Evolutionary conservation across 345 rosid genomes (phyloP), one percentile per base, ranked within the genome.

Genomic region (Salix brachista): DNA sequence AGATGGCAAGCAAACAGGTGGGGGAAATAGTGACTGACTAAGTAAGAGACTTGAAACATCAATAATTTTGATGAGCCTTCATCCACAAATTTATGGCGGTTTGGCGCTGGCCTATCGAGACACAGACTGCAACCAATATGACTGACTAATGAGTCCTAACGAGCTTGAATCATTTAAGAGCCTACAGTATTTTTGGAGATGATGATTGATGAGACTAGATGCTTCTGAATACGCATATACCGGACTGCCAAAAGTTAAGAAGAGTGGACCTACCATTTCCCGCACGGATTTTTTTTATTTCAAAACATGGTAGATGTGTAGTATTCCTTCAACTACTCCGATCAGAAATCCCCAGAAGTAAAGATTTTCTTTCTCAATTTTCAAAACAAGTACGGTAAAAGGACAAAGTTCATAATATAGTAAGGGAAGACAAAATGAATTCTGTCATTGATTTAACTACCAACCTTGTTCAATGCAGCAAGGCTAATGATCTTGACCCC

Each of bases 401-500:
- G 32, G 0, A 67, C 54, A 48, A 32, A 13, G 30, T n/a, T 13
- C 10, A 41, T 41, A 39, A 10, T 41, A 41, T 41, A 41, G 3
- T 0, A 2, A 41, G 44, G 44, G 12, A 41, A 41, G 44, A 9
- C 3, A 41, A 42, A 10, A 11, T 42, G 14, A 2, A 42, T 10
- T 10, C 13, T 42, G 2, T 42, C 14, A 11, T 2, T 42, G 18
- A 70, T 28, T 28, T 21, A 65, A 18, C 11, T 76, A 62, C 12
- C 30, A 67, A 91, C 97, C 97, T 92, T 92, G 75, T 92, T 92
- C 73, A 92, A 82, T 78, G 99, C 99, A 79, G 99, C 99, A 80
- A 96, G 93, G 85, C 99, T 94, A 76, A 96, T 88, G 81, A 96
- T 97, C 82, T 92, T 92, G 18, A 96, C 91, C 36, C 99, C 99